A percentile compares a stretch with the other conserved stretches of the same genome.
phyloP scores from a whole-genome alignment of 2,329 filamentous ascomycete genomes.

The Ilyonectria robusta region DNA sequence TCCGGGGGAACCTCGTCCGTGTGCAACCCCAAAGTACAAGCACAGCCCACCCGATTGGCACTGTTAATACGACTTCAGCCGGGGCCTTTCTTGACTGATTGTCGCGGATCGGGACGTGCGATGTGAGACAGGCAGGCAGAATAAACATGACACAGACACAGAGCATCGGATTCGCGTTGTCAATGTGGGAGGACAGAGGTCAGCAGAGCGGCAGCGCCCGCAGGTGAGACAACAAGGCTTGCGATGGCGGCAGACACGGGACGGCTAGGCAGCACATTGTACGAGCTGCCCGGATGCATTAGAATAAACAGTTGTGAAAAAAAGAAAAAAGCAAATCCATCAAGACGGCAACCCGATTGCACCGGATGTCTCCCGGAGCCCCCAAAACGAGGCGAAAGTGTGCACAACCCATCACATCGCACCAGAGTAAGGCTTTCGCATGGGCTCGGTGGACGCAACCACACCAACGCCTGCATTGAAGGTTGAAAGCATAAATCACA shows the following conservation, averaged over 20 bases:
- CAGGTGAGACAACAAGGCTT: not conserved
- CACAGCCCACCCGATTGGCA: not conserved
- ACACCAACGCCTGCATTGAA: not conserved
- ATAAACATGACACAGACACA: not conserved
- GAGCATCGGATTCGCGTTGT: not conserved
- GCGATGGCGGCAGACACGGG: not conserved
- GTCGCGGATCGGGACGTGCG: not conserved
- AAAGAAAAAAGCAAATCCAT: not conserved
- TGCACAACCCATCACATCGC: not conserved
- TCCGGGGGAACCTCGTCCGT: not conserved
- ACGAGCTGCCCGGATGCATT: not conserved
- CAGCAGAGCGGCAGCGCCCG: not conserved
- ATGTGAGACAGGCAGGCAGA: not conserved
- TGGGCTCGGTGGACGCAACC: not conserved
- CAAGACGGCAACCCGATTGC: not conserved
- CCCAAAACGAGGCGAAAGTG: no score
- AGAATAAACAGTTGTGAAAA: not conserved
- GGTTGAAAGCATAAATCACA: not conserved
- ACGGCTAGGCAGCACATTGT: not conserved
- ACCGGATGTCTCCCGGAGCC: not conserved
- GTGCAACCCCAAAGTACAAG: not conserved
- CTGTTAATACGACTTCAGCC: not conserved
- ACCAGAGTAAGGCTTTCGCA: not conserved
- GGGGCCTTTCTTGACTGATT: not conserved
- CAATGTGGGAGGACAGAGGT: not conserved